phyloP scores from a whole-genome alignment of 495 filamentous ascomycete species.

The Pyrenopolyporus hunteri region DNA sequence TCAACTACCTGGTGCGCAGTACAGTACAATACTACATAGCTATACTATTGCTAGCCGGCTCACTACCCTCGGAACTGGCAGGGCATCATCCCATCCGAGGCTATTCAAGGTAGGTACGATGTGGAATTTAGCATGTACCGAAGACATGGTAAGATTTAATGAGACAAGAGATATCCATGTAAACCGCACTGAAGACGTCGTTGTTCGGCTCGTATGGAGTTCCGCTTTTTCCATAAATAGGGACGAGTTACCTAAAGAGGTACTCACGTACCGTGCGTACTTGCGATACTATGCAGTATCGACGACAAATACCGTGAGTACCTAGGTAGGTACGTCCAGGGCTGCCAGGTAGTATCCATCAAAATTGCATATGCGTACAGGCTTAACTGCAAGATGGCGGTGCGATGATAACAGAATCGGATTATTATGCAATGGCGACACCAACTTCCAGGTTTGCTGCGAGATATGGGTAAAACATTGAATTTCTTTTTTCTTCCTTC shows the following conservation, averaged over 20 bases:
- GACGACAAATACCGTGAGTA: too few species aligned
- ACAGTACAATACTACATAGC: not conserved
- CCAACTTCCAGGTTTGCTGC: not conserved
- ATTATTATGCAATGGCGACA: not conserved
- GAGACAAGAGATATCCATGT: constrained; percentile 25
- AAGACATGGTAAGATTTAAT: constrained; percentile 36
- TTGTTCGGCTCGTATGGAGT: not conserved
- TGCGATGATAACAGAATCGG: not conserved
- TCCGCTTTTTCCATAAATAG: constrained; percentile 12
- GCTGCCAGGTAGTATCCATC: constrained; percentile 1
- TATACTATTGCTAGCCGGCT: not conserved
- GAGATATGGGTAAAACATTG: too few species aligned
- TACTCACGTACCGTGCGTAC: not conserved
- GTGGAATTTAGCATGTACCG: constrained; percentile 32
- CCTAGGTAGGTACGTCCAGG: too few species aligned
- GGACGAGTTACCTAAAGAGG: not conserved
- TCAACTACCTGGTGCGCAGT: too few species aligned
- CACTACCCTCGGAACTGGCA: constrained; percentile 16
- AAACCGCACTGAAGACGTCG: constrained; percentile 2
- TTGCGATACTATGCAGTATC: too few species aligned
- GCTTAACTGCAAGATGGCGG: not conserved
- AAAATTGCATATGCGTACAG: constrained; percentile 1
- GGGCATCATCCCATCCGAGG: not conserved
- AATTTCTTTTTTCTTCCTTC: not conserved
- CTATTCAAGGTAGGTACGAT: constrained; percentile 11